Conservation (phyloP, 2,329 filamentous ascomycete species). For the Thermomyces lanuginosus region DNA sequence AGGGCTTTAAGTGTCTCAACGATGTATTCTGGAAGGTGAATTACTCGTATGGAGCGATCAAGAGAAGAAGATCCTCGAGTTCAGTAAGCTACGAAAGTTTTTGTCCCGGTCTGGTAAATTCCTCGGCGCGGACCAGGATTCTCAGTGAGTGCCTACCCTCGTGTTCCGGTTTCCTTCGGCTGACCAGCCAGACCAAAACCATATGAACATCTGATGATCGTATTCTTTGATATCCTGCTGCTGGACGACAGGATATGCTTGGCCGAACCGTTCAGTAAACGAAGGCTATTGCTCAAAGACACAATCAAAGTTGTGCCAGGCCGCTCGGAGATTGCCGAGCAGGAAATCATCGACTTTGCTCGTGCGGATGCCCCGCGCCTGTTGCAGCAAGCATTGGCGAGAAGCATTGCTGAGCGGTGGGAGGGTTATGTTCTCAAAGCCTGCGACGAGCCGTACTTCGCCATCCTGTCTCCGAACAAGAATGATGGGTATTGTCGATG, state of each 20-base stretch:
- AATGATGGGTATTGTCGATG: slow-evolving; percentile 29
- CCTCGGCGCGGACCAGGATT: slow-evolving; percentile 53
- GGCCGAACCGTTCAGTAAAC: slow-evolving; percentile 26
- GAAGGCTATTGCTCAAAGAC: slow-evolving; percentile 38
- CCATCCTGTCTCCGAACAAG: slow-evolving; percentile 25
- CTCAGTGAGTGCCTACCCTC: slow-evolving; percentile 37
- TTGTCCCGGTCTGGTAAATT: slow-evolving; percentile 55
- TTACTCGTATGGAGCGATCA: slow-evolving; percentile 59
- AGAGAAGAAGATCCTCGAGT: slow-evolving; percentile 50
- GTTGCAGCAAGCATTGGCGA: slow-evolving; percentile 50
- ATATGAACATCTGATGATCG: slow-evolving; percentile 43
- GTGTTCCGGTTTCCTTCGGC: slow-evolving; percentile 5
- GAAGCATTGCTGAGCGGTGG: slow-evolving; percentile 46
- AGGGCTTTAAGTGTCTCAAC: slow-evolving; percentile 46
- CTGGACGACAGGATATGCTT: slow-evolving; percentile 39
- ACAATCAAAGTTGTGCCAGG: slow-evolving; percentile 43
- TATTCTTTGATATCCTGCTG: slow-evolving; percentile 45
- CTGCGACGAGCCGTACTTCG: slow-evolving; percentile 58
- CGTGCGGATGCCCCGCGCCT: slow-evolving; percentile 34
- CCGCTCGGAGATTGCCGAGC: slow-evolving; percentile 48
- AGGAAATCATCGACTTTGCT: slow-evolving; percentile 51
- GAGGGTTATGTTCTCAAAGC: slow-evolving; percentile 75
- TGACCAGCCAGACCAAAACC: slow-evolving; percentile 25
- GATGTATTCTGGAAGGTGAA: slow-evolving; percentile 72
- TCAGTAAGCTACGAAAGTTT: slow-evolving; percentile 70